Evolutionary conservation across 1,284 basidiomycete genomes (phyloP), one percentile per base, ranked within the genome.

Genomic region (Fomitopsis pinicola): DNA sequence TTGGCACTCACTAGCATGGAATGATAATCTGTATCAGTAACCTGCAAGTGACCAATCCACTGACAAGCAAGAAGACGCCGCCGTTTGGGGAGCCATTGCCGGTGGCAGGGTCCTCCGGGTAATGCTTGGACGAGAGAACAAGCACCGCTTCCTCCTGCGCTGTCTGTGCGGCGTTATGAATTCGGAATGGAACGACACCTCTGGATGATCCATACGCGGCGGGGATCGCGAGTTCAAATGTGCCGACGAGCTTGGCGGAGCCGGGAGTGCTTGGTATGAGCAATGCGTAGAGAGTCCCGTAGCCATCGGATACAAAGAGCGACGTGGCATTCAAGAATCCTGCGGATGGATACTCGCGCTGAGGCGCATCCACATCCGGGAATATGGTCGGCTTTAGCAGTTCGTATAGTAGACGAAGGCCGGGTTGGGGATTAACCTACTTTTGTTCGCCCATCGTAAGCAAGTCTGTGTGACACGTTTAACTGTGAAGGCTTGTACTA

Each of bases 301-400:
- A 76, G 8, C 95, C 95, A 66, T 94, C 89, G 3, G 90, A 82
- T 46, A 91, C 80, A 40, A 89, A 78, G 67, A 87, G 82, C 4
- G 77, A 75, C 0, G 75, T 75, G 0, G 79, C 66, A 33, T 81
- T 76, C 28, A 92, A 70, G 58, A 89, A 85, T 0, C 80, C 76
- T 4, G 82, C 84, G 1, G 90, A 91, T 0, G 95, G 91, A 72
- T 95, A 97, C 75, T 96, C 94, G 59, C 71, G 76, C 67, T 81
- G 84, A 26, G 72, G 71, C 3, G 72, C 63, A 55, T 78, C 75
- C 30, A 70, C 66, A 45, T 70, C 69, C 3, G 75, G 69, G 4
- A 79, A 72, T 45, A 77, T 73, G 45, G 87, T 73, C 9, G 81
- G 75, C 42, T 70, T 75, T 0, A 90, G 87, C 12, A 94, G 79